Conservation (phyloP, 208 protist species). For the Novymonas esmeraldas region DNA sequence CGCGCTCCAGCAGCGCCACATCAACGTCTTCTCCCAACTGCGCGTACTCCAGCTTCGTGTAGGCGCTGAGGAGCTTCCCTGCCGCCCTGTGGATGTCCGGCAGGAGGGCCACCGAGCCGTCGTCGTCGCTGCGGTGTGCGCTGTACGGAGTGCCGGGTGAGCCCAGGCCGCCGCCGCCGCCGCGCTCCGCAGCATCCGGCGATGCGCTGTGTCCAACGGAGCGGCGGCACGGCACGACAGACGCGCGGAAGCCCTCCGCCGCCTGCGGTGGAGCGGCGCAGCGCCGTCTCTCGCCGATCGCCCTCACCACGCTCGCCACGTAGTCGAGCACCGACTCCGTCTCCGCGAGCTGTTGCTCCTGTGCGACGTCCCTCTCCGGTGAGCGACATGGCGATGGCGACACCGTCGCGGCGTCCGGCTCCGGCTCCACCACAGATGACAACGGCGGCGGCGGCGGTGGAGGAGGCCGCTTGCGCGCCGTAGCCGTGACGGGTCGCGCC, state of each 20-base stretch:
- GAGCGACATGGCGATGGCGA: neutral
- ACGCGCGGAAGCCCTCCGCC: conserved; percentile 48
- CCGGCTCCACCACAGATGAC: neutral
- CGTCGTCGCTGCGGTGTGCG: neutral
- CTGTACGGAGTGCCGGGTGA: neutral
- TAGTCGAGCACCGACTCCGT: conserved; percentile 68
- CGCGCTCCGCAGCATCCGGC: neutral
- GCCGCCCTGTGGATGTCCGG: conserved; percentile 45
- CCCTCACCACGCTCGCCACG: conserved; percentile 43
- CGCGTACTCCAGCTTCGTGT: conserved; percentile 67
- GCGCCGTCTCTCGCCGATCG: conserved; percentile 47
- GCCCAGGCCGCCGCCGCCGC: neutral
- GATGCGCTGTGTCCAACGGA: neutral
- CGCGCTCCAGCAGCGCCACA: conserved; percentile 50
- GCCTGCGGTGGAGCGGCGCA: conserved; percentile 54
- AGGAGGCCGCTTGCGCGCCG: neutral
- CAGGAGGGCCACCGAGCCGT: conserved; percentile 42
- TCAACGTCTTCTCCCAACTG: conserved; percentile 42
- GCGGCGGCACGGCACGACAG: conserved; percentile 44
- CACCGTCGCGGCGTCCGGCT: neutral
- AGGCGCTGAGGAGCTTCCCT: conserved; percentile 48
- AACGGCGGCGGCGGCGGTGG: neutral
- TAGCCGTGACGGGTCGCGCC: neutral
- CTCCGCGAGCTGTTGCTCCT: conserved; percentile 42
- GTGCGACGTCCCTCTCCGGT: conserved; percentile 1